Percentiles rank a stretch among this genome's conserved stretches.
These are phyloP conservation scores for Gentiana dahurica DNA, from an alignment of 257 asterid genomes.

Conservation along the genomic window DNA sequence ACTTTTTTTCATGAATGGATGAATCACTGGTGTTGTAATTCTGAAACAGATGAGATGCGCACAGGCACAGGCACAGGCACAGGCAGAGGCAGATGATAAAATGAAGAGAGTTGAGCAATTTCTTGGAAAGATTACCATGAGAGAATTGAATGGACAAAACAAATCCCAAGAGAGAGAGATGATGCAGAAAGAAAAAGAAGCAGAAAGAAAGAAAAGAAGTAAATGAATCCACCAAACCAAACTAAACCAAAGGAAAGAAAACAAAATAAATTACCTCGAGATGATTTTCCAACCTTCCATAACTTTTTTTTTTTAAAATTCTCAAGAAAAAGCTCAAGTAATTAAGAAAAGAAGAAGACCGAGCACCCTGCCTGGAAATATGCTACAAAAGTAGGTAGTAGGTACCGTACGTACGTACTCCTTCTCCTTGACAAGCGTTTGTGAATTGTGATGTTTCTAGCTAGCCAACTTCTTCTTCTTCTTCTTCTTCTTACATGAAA, in stretches of 20 bases:
- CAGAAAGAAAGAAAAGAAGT: background rate
- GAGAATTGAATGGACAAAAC: too few relatives aligned
- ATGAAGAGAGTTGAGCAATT: too few relatives aligned
- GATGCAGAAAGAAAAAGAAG: slow-evolving; percentile 12
- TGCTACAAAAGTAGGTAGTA: too few relatives aligned
- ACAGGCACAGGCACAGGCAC: too few relatives aligned
- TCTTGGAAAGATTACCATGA: too few relatives aligned
- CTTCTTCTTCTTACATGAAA: slow-evolving; percentile 1
- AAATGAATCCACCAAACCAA: slow-evolving; percentile 18
- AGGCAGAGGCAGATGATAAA: too few relatives aligned
- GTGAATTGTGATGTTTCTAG: slow-evolving; percentile 11
- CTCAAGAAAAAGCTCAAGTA: slow-evolving; percentile 34
- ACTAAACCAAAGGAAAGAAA: slow-evolving; percentile 30
- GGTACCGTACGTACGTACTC: background rate
- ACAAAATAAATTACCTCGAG: slow-evolving; percentile 24
- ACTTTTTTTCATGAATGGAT: background rate
- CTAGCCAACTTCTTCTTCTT: slow-evolving; percentile 4
- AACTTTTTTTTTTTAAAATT: slow-evolving; percentile 10
- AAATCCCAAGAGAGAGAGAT: background rate
- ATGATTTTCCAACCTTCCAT: slow-evolving; percentile 30
- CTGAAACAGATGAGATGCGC: too few relatives aligned
- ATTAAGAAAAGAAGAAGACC: too few relatives aligned
- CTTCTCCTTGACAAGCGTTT: slow-evolving; percentile 10
- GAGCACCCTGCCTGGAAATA: too few relatives aligned
- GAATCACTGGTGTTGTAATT: slow-evolving; percentile 4